phyloP scores from a whole-genome alignment of 805 yeast species.

The Starmerella kuoi region DNA sequence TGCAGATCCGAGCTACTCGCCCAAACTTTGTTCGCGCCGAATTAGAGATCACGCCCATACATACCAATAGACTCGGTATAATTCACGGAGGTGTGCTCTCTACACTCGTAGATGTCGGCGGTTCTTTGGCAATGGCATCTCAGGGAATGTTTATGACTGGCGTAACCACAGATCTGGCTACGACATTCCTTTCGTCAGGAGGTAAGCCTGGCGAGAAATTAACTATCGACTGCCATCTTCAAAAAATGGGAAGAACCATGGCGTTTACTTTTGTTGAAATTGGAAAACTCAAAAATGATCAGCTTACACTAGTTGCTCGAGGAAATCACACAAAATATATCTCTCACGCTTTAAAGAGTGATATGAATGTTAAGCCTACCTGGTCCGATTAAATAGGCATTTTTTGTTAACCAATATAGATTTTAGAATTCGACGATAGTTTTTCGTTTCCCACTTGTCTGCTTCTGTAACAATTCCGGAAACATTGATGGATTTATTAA shows the following conservation, averaged over 20 bases:
- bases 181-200: slow-evolving; percentile 31
- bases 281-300: slow-evolving; percentile 16
- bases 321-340: slow-evolving; percentile 36
- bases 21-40: slow-evolving; percentile 29
- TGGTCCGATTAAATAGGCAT: slow-evolving; percentile 2
- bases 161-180: slow-evolving; percentile 33
- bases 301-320: slow-evolving; percentile 27
- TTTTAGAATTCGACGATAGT: no score
- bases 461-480: no score
- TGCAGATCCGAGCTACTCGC: slow-evolving; percentile 25
- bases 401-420: not conserved
- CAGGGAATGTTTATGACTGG: slow-evolving; percentile 35
- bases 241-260: slow-evolving; percentile 31
- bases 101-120: slow-evolving; percentile 34
- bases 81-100: slow-evolving; percentile 36
- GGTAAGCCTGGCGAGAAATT: slow-evolving; percentile 28
- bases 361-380: slow-evolving; percentile 15
- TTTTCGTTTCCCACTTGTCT: no score
- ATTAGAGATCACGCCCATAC: slow-evolving; percentile 28
- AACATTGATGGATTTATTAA: no score
- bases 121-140: slow-evolving; percentile 35
- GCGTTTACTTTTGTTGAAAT: slow-evolving; percentile 33
- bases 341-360: slow-evolving; percentile 29
- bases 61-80: slow-evolving; percentile 32
- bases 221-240: slow-evolving; percentile 25